Base-by-base conservation (phyloP, 1,139 yeast species). In the Saccharomyces hybrid region DNA sequence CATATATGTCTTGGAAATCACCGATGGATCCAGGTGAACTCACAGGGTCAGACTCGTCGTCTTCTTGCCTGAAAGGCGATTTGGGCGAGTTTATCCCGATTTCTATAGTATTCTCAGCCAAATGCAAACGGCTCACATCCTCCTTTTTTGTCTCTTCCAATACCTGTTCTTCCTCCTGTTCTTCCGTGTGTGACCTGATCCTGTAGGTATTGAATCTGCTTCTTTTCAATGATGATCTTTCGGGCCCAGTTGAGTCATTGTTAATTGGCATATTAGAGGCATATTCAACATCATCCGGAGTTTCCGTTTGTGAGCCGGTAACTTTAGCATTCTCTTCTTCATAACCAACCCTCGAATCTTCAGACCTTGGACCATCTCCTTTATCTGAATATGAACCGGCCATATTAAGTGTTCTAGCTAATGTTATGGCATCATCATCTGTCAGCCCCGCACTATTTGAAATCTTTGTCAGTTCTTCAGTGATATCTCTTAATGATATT, bases 361-460 rank as follows among this genome's bases (percentile, higher is more conserved):
- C 4, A 3, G 52, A 8, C 5, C 19, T 28, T 6, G 49, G 0
- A 5, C 31, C 47, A 14, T 42, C 47, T 44, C 13, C 11, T 11
- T 47, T 29, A 47, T 28, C 46, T n/a, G 31, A 38, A 26, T 26
- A 27, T 14, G 58, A 52, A 28, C 58, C 53, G 4, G 60, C 57
- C 57, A 64, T 60, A 34, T 65, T 58, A 53, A 85, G 74, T 0
- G 88, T 81, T 61, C 89, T 73, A 0, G 91, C 90, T 52, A 85
- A 71, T 0, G 89, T 81, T 1, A 83, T 83, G 0, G 90, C 88
- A 69, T 85, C 90, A 28, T 80, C 77, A 4, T 85, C 81, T 55
- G 82, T 84, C 72, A 85, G 73, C 0, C 91, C 90, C 0, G 89
- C 89, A 66, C 80, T 71, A 58, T 79, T 80, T 0, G 88, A 80